Evolutionary conservation across 306 rosid species (phyloP).

Genomic region (Pyrus pyrifolia): DNA sequence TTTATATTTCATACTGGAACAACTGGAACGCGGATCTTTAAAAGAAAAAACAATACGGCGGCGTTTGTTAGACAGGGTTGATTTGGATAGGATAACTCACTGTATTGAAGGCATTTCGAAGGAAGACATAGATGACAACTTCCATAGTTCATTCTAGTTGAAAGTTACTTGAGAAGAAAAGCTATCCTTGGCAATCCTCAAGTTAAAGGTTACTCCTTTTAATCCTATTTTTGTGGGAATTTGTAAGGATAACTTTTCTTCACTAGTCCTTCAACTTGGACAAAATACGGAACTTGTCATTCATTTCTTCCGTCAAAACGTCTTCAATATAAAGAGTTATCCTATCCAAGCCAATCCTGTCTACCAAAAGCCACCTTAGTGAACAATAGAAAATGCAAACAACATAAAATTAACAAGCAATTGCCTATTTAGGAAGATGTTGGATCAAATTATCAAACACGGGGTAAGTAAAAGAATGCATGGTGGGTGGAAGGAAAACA

Average conservation of each 20-base stretch:
- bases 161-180: neutral
- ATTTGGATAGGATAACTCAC: neutral
- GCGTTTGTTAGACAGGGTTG: too few species aligned
- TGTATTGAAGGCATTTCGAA: neutral
- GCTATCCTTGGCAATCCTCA: neutral
- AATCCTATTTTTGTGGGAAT: neutral
- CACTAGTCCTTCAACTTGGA: neutral
- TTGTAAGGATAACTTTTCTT: neutral
- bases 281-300: neutral
- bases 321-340: neutral
- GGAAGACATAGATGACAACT: neutral
- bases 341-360: neutral
- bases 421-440: too few species aligned
- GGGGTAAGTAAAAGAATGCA: too few species aligned
- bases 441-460: too few species aligned
- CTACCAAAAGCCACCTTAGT: neutral
- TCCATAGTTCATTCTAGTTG: too few species aligned
- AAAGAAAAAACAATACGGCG: neutral
- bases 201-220: too few species aligned
- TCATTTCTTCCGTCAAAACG: neutral
- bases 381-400: neutral
- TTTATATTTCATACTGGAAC: neutral
- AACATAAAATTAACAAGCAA: too few species aligned
- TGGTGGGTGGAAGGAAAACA: too few species aligned
- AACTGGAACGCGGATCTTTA: neutral